Evolutionary conservation across 2,329 filamentous ascomycete genomes (phyloP).

Genomic region (Cladophialophora chaetospira): DNA sequence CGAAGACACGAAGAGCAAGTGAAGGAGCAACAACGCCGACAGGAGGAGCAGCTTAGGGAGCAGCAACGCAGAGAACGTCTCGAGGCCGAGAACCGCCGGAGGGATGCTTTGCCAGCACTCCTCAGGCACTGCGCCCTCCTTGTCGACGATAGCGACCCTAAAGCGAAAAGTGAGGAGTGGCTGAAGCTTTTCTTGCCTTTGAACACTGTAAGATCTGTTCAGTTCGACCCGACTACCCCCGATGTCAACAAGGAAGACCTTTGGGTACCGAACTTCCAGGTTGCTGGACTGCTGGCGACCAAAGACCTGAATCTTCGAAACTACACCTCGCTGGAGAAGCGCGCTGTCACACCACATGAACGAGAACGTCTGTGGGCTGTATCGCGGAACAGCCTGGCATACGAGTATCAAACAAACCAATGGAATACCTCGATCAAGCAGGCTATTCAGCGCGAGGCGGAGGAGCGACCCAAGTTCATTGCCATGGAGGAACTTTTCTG

Average conservation of each 20-base stretch:
- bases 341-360: slow-evolving; percentile 46
- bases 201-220: slow-evolving; percentile 46
- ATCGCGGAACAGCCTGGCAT: slow-evolving; percentile 48
- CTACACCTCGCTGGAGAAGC: slow-evolving; percentile 46
- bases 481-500: slow-evolving; percentile 54
- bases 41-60: slow-evolving; percentile 46
- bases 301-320: slow-evolving; percentile 53
- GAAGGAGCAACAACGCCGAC: slow-evolving; percentile 43
- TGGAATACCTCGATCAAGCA: slow-evolving; percentile 43
- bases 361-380: slow-evolving; percentile 52
- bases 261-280: slow-evolving; percentile 54
- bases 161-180: slow-evolving; percentile 46
- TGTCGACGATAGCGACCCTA: slow-evolving; percentile 46
- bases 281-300: slow-evolving; percentile 51
- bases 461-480: slow-evolving; percentile 51
- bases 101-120: slow-evolving; percentile 49
- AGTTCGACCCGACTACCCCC: slow-evolving; percentile 45
- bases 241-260: slow-evolving; percentile 44
- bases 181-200: slow-evolving; percentile 51
- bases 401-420: slow-evolving; percentile 43
- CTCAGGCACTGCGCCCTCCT: slow-evolving; percentile 49
- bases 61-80: slow-evolving; percentile 43
- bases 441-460: slow-evolving; percentile 45
- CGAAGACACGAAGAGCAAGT: slow-evolving; percentile 45
- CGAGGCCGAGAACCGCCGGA: slow-evolving; percentile 49